Base-by-base conservation (phyloP, 371 early-diverging fungal species). In the Mucor ambiguus region DNA sequence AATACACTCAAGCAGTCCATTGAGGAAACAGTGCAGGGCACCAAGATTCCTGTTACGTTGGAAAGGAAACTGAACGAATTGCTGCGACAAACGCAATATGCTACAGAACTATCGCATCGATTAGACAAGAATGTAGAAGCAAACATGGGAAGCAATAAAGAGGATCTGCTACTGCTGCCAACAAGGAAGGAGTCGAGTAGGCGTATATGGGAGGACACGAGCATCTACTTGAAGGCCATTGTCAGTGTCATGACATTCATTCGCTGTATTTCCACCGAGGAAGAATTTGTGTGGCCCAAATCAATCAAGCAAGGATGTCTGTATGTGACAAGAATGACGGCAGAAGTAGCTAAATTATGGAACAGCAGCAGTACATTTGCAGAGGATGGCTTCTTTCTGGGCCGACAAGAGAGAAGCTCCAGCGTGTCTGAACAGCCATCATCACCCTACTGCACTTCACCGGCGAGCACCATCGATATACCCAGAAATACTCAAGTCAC, bases 321-420 rank as follows among this genome's bases (percentile, higher is more conserved):
- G 9, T 78, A 82, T 60, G 77, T 82, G 11, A 82, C 83, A 1
- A 63, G 83, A n/a, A 77, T 82, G 41, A 80, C 83, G 3, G 76
- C 83, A 10, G 83, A 82, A 59, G 80, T 82, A 37, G 83, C 83
- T n/a, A 76, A 74, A 48, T 30, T 75, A 37, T 82, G 82, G 82
- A 82, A 80, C 60, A 70, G 61, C 29, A 57, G 61, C 20, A 77
- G 78, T 22, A 70, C 71, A 3, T 79, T 79, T 73, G 77, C 72
- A 20, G 69, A 78, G 43, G 75, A 81, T 43, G 79, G 77, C 0
- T 76, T 72, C 38, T 67, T 68, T 49, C 56, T 75, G 18, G 76
- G 73, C 0, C 60, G 61, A 44, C 54, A 41, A 16, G 72, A 68
- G 46, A 58, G 64, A 56, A 68, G 72, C 28, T 46, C 56, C 14